Evolutionary conservation across 495 filamentous ascomycete genomes (phyloP), one percentile per base, ranked within the genome.

Genomic region (Melanomma pulvis-pyrius): DNA sequence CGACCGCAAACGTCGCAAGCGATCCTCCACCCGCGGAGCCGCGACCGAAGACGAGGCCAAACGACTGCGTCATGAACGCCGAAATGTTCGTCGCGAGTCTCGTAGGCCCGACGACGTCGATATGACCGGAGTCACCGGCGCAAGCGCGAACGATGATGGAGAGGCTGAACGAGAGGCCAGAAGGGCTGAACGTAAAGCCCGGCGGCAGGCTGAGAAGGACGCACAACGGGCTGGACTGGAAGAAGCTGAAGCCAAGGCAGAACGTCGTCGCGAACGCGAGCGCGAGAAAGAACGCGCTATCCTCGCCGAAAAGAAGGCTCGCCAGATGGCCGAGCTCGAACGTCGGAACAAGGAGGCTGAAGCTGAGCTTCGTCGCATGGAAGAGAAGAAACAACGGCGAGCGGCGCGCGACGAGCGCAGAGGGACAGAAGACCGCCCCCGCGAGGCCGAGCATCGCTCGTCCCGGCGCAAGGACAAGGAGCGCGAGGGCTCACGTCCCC

Each of bases 141-240:
- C 63, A 13, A 68, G 49, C 34, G 71, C 56, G 25, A 71, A 63
- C 56, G 58, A 57, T 19, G 72, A 72, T 30, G 58, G 39, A 6
- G 70, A 71, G 28, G 41, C 63, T n/a, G 72, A 74, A n/a, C 61
- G 70, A 21, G 70, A 72, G 50, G 65, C 61, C 21, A 67, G 66
- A 53, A 48, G 55, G 21, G 72, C 69, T 21, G 72, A 74, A 32
- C 70, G 72, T 7, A 48, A 60, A 29, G 66, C 71, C 15, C 62
- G 59, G 0, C 51, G 67, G 6, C 59, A 67, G 9, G 66, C 69
- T 8, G 66, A 74, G 39, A 72, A 65, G 39, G 69, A 72, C 17
- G 22, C 54, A 26, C 55, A 48, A 34, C 62, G 63, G 13, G 50
- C 50, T 24, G 71, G 67, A 21, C 34, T 56, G n/a, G 66, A 63